A percentile compares a stretch with the other conserved stretches of the same genome.
These are phyloP conservation scores for Kodamaea arcana DNA, from an alignment of 1,139 yeast species.

Conservation along the genomic window DNA sequence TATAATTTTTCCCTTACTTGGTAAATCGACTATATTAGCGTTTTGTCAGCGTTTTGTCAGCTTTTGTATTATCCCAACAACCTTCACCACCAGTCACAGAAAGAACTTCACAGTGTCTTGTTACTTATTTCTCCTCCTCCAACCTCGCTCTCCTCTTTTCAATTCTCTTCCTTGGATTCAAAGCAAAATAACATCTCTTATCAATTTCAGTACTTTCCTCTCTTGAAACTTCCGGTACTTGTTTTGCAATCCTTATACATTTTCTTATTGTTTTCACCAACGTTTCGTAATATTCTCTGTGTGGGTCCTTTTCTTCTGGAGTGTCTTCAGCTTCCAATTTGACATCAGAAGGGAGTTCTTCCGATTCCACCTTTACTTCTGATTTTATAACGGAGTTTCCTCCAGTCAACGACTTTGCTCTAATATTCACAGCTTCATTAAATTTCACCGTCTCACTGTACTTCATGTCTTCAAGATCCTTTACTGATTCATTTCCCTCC, in stretches of 20 bases:
- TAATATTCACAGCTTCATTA: neutral
- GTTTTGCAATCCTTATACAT: conserved; percentile 47
- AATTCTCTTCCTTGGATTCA: conserved; percentile 53
- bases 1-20: no score
- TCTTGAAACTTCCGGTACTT: conserved; percentile 42
- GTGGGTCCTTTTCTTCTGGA: conserved; percentile 6
- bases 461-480: conserved; percentile 13
- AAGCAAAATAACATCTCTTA: conserved; percentile 57
- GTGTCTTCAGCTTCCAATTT: conserved; percentile 8
- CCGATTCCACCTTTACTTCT: neutral
- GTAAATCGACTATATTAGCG: no score
- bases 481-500: conserved; percentile 5
- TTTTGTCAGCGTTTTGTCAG: no score
- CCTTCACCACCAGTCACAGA: no score
- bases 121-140: no score
- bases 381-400: conserved; percentile 1
- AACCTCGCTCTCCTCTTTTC: conserved; percentile 36
- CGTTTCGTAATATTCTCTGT: conserved; percentile 34
- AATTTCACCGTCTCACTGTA: neutral
- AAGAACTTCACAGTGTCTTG: no score
- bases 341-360: no score
- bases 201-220: conserved; percentile 63
- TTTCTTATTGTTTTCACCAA: conserved; percentile 42
- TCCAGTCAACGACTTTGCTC: neutral
- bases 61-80: no score